phyloP scores from a whole-genome alignment of 2,329 filamentous ascomycete genomes.

The Alternaria ethzedia region DNA sequence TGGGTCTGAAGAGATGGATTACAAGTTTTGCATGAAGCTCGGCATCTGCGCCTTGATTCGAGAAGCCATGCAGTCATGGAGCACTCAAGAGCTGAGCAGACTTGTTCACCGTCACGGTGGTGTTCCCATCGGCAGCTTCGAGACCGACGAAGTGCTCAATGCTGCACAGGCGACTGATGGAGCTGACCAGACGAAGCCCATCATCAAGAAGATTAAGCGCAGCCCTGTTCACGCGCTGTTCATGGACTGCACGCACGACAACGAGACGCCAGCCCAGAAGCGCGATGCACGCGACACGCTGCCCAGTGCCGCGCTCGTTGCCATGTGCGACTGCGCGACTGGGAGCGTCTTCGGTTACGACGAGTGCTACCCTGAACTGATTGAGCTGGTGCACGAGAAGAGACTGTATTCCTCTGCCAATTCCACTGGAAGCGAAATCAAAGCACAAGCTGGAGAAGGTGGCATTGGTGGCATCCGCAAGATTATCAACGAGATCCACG shows the following conservation, averaged over 20 bases:
- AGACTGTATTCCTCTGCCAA: slow-evolving; percentile 81
- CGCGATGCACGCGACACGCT: slow-evolving; percentile 92
- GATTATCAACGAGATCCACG: slow-evolving; percentile 92
- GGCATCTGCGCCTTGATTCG: slow-evolving; percentile 91
- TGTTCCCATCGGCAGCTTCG: slow-evolving; percentile 94
- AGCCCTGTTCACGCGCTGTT: slow-evolving; percentile 91
- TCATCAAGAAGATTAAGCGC: slow-evolving; percentile 82
- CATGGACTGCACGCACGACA: slow-evolving; percentile 99
- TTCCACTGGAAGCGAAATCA: slow-evolving; percentile 65
- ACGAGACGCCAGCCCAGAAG: slow-evolving; percentile 94
- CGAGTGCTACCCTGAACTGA: slow-evolving; percentile 88
- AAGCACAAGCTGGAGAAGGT: slow-evolving; percentile 72
- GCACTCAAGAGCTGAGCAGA: slow-evolving; percentile 87
- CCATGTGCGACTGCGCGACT: slow-evolving; percentile 93
- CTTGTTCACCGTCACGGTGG: slow-evolving; percentile 94
- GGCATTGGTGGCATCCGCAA: slow-evolving; percentile 93
- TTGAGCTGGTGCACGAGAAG: slow-evolving; percentile 92
- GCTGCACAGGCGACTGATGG: slow-evolving; percentile 56
- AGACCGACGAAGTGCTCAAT: slow-evolving; percentile 83
- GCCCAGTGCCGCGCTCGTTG: slow-evolving; percentile 90
- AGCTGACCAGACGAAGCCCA: slow-evolving; percentile 33
- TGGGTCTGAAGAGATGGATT: slow-evolving; percentile 94
- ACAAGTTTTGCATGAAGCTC: slow-evolving; percentile 90
- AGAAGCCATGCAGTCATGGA: slow-evolving; percentile 99
- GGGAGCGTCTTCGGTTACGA: slow-evolving; percentile 99